These are phyloP conservation scores for Avena eriantha DNA, from an alignment of 176 grass and related monocot genomes.

Conservation along the genomic window DNA sequence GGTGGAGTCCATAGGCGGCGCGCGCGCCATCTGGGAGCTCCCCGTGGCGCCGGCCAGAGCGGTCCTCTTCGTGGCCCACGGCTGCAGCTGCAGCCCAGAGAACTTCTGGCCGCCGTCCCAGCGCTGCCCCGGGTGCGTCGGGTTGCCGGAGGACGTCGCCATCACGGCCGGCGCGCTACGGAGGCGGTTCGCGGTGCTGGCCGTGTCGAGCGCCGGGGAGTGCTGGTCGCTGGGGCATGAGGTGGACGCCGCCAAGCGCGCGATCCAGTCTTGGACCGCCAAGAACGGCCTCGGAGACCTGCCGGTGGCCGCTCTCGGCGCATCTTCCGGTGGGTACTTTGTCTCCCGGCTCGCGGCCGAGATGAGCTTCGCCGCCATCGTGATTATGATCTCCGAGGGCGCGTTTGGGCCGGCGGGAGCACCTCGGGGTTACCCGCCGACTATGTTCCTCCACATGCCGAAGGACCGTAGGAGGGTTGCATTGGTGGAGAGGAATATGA, in stretches of 20 bases:
- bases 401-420: slow-evolving; percentile 40
- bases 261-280: slow-evolving; percentile 47
- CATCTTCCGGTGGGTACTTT: slow-evolving; percentile 76
- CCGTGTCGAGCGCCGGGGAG: slow-evolving; percentile 59
- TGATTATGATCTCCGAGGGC: slow-evolving; percentile 81
- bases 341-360: slow-evolving; percentile 60
- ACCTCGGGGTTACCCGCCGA: slow-evolving; percentile 46
- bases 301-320: slow-evolving; percentile 52
- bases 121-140: slow-evolving; percentile 56
- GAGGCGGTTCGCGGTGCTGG: slow-evolving; percentile 58
- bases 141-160: slow-evolving; percentile 63
- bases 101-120: slow-evolving; percentile 76
- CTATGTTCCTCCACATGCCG: slow-evolving; percentile 86
- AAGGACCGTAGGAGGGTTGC: slow-evolving; percentile 55
- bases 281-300: slow-evolving; percentile 48
- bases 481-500: slow-evolving; percentile 59
- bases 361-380: slow-evolving; percentile 59
- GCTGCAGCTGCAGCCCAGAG: slow-evolving; percentile 65
- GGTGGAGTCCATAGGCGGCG: slow-evolving; percentile 29
- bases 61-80: slow-evolving; percentile 74
- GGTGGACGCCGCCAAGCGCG: slow-evolving; percentile 35
- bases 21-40: slow-evolving; percentile 69
- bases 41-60: slow-evolving; percentile 52
- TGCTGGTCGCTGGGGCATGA: slow-evolving; percentile 76
- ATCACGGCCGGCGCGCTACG: slow-evolving; percentile 53